Evolutionary conservation across 257 asterid genomes (phyloP), one percentile per base, ranked within the genome.

Genomic region (Craterostigma plantagineum): DNA sequence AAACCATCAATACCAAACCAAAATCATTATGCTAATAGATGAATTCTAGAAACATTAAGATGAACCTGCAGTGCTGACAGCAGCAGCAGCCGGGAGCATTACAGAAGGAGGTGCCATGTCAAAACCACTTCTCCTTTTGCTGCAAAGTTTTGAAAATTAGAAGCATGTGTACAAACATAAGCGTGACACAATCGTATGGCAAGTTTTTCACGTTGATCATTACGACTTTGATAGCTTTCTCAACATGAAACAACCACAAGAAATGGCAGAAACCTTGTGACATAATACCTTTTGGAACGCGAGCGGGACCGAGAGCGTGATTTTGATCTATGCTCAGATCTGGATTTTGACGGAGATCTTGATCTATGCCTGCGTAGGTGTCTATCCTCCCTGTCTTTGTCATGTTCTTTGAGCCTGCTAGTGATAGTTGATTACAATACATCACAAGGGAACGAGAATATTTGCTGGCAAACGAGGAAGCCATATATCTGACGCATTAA

Each of bases 51-150:
- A 50, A 49, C 14, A 4, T 52, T 53, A n/a, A 30, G 68, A 51
- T 42, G 62, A 73, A 83, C 95, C 93, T 72, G 81, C 36, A 54
- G 49, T 23, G 30, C 30, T 55, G 2, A 43, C 13, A 55, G 66
- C 63, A 39, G 77, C 60, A 43, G 75, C 46, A 59, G n/a, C n/a
- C n/a, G 91, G 66, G 54, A 79, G 66, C 77, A 84, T 52, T 42
- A 77, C 72, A 69, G 72, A 57, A 51, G 92, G 81, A 58, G 96
- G 96, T 52, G 91, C 92, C 96, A 85, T 81, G 79, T 85, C 96
- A 75, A 85, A 85, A 60, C 94, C 96, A 58, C 96, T 85, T 61
- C 63, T 69, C 83, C 96, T 77, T 75, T 81, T 81, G 77, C 94
- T 77, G 93, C 63, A 63, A 70, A 62, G 72, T 58, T 66, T 30